Evolutionary conservation across 1,284 basidiomycete genomes (phyloP), one percentile per base, ranked within the genome.

Genomic region (Irpex rosettiformis): DNA sequence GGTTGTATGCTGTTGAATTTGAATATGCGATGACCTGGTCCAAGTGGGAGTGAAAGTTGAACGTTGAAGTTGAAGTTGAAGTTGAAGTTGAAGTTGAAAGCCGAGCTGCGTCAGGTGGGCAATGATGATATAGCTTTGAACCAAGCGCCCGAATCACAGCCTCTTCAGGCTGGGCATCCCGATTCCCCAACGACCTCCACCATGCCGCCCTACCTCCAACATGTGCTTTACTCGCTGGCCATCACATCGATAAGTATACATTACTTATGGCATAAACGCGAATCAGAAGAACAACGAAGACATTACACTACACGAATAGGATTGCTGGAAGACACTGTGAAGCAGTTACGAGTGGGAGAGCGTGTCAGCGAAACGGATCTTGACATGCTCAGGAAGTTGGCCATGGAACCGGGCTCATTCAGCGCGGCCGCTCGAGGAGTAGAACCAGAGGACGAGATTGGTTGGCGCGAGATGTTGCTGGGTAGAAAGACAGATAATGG

Each of bases 231-330:
- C 68, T 80, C 83, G 40, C 73, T 84, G 49, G 83, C 84, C 22
- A 73, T 87, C 59, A 84, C 79, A 49, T 85, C 86, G 18, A 68
- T 87, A 56, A 81, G 84, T 45, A 81, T 86, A 58, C 85, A 88
- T 70, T 73, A 85, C 30, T 75, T 86, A 43, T 76, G 73, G 66
- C 77, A 80, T 57, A 76, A 80, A 59, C 79, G 76, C 51, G 66
- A 66, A 1, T 75, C 76, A 51, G 78, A 76, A 56, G 79, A 81
- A 47, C 79, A 84, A 62, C 77, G 76, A 55, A 73, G 77, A 18
- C 78, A 78, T 42, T 68, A 78, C 48, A 68, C 76, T 57, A 83
- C 85, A 13, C 83, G 80, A 60, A 74, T 82, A 55, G 80, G 83
- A n/a, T 79, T 89, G 61, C 75, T 89, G 55, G 77, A 83, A 57